Conservation (phyloP, 805 yeast genomes). For the Zygoascus flipseniorum region DNA sequence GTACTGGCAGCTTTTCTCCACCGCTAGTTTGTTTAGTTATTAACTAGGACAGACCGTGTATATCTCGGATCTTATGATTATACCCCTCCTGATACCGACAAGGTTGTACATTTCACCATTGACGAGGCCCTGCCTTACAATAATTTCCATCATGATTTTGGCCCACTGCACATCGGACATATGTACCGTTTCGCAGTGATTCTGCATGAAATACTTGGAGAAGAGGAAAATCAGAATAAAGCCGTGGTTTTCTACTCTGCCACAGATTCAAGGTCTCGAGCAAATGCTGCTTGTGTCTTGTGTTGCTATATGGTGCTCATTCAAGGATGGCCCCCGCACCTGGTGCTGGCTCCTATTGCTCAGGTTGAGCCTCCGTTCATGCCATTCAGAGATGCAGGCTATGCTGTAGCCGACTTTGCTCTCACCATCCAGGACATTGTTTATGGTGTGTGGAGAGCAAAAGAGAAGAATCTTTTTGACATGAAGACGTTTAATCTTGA, state of each 20-base stretch:
- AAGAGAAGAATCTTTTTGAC: constrained; percentile 82
- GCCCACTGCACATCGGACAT: constrained; percentile 91
- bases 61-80: constrained; percentile 85
- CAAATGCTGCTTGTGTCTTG: constrained; percentile 90
- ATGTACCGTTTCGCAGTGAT: constrained; percentile 92
- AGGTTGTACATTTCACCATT: constrained; percentile 77
- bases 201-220: constrained; percentile 84
- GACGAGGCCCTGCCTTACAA: constrained; percentile 90
- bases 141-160: constrained; percentile 93
- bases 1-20: too few species aligned
- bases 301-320: constrained; percentile 92
- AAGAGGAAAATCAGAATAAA: constrained; percentile 70
- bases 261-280: constrained; percentile 68
- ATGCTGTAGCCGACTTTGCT: constrained; percentile 89
- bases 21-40: too few species aligned
- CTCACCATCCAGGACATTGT: constrained; percentile 90
- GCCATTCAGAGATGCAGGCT: constrained; percentile 96
- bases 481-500: constrained; percentile 81
- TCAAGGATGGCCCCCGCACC: constrained; percentile 98
- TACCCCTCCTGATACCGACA: constrained; percentile 67
- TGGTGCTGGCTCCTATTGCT: constrained; percentile 87
- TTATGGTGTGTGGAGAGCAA: constrained; percentile 96
- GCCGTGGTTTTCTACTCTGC: constrained; percentile 88
- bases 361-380: constrained; percentile 90
- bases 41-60: constrained; percentile 39